Evolutionary conservation across 192 early-diverging fungal species (phyloP).

Genomic region (Diversispora eburnea): DNA sequence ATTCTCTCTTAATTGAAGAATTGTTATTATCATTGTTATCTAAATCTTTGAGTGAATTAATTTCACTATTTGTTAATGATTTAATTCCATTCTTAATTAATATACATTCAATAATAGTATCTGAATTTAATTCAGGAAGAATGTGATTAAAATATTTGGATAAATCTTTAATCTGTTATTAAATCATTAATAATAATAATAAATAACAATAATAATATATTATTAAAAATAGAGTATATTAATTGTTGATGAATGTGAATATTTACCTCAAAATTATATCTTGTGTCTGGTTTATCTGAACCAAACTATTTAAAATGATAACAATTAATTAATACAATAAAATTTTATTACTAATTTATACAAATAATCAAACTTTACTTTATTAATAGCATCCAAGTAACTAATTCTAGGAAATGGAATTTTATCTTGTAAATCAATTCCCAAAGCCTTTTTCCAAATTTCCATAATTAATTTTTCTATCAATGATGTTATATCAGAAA

Average conservation of each 20-base stretch:
- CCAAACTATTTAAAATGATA: constrained; percentile 55
- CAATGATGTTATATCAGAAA: constrained; percentile 64
- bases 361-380: constrained; percentile 35
- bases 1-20: too few relatives aligned
- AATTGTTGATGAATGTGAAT: not conserved
- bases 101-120: constrained; percentile 47
- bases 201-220: constrained; percentile 5
- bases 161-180: constrained; percentile 35
- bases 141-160: constrained; percentile 28
- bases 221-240: not conserved
- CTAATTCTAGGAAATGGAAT: constrained; percentile 69
- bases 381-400: constrained; percentile 77
- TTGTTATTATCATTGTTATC: not conserved
- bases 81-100: constrained; percentile 44
- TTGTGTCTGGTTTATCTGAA: constrained; percentile 86
- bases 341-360: not conserved
- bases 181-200: constrained; percentile 1
- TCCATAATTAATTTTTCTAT: constrained; percentile 68
- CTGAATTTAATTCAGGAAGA: not conserved
- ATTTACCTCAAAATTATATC: constrained; percentile 73
- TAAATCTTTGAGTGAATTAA: not conserved
- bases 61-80: constrained; percentile 14
- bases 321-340: not conserved
- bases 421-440: constrained; percentile 45
- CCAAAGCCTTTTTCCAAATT: constrained; percentile 59